These are phyloP conservation scores for Hypoxylon cercidicola DNA, from an alignment of 495 filamentous ascomycete genomes.

Conservation along the genomic window DNA sequence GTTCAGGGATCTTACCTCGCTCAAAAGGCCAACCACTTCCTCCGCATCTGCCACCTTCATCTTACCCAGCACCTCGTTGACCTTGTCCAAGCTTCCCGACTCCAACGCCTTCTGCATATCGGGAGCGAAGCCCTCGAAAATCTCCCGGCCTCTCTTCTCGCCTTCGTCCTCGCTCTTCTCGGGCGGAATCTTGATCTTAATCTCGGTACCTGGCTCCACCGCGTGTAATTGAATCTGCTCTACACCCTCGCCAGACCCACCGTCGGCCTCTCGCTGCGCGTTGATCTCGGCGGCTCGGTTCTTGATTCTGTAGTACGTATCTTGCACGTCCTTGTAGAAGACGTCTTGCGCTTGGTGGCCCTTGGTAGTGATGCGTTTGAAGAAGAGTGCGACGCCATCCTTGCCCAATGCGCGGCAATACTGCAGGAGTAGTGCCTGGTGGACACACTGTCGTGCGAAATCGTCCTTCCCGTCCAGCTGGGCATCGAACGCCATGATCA, in stretches of 20 bases:
- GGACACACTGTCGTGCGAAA: constrained; percentile 87
- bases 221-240: constrained; percentile 98
- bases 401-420: constrained; percentile 90
- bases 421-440: constrained; percentile 91
- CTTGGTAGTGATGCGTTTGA: constrained; percentile 92
- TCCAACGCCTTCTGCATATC: constrained; percentile 84
- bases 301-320: constrained; percentile 84
- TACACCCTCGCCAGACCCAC: constrained; percentile 74
- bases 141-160: constrained; percentile 71
- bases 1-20: constrained; percentile 65
- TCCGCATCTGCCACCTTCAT: constrained; percentile 95
- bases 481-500: constrained; percentile 90
- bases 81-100: constrained; percentile 86
- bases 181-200: constrained; percentile 85
- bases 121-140: constrained; percentile 86
- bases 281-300: constrained; percentile 80
- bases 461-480: constrained; percentile 79
- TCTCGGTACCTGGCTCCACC: constrained; percentile 91
- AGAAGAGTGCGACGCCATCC: constrained; percentile 92
- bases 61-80: constrained; percentile 95
- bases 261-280: constrained; percentile 70
- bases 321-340: constrained; percentile 91
- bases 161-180: constrained; percentile 70
- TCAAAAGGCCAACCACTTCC: constrained; percentile 83
- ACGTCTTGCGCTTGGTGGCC: constrained; percentile 92